phyloP scores from a whole-genome alignment of 2,329 filamentous ascomycete genomes.

The Arthroderma sp. region DNA sequence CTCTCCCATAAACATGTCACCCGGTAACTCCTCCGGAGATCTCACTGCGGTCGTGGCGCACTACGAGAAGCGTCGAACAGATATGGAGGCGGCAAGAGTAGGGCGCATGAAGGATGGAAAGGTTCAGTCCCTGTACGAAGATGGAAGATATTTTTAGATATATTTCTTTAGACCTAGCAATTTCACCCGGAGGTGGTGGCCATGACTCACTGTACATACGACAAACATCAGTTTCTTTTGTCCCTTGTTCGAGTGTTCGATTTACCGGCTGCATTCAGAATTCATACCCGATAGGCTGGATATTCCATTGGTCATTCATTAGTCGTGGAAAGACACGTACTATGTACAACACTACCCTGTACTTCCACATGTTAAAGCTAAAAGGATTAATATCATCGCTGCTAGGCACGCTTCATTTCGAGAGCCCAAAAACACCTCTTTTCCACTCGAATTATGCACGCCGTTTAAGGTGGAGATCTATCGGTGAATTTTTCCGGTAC shows the following conservation, averaged over 20 bases:
- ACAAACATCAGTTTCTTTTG: slow-evolving; percentile 2
- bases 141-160: slow-evolving; percentile 20
- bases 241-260: background rate
- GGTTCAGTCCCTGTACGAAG: slow-evolving; percentile 34
- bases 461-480: background rate
- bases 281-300: background rate
- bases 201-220: slow-evolving; percentile 6
- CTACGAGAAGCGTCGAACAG: slow-evolving; percentile 47
- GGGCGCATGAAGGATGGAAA: slow-evolving; percentile 35
- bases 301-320: background rate
- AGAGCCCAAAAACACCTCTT: background rate
- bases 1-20: slow-evolving; percentile 52
- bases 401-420: background rate
- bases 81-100: slow-evolving; percentile 46
- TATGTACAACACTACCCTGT: background rate
- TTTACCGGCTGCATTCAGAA: background rate
- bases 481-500: background rate
- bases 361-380: background rate
- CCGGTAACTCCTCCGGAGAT: slow-evolving; percentile 47
- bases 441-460: background rate
- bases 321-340: slow-evolving; percentile 1
- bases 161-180: background rate
- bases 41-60: slow-evolving; percentile 50
- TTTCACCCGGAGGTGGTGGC: background rate
- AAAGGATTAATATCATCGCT: background rate